Evolutionary conservation across 1,284 basidiomycete species (phyloP).

Genomic region (Malassezia brasiliensis): DNA sequence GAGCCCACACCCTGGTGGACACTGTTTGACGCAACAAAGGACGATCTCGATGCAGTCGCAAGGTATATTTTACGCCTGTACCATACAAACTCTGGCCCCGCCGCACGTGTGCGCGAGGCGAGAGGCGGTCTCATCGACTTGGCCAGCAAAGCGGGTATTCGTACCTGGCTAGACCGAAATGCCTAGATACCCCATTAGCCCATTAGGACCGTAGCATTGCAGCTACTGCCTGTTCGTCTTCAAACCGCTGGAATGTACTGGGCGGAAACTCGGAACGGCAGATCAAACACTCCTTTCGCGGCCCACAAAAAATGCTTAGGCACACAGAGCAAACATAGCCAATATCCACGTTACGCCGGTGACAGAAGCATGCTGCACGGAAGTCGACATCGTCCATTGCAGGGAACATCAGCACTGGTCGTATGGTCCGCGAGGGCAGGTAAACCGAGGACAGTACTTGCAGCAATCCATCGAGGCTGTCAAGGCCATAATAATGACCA

Average conservation of each 20-base stretch:
- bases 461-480: constrained; percentile 57
- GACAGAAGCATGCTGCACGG: constrained; percentile 95
- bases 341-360: constrained; percentile 88
- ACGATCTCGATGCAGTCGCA: constrained; percentile 29
- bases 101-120: neutral
- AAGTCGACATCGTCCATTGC: constrained; percentile 93
- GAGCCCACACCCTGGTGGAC: constrained; percentile 49
- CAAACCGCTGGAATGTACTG: constrained; percentile 13
- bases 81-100: neutral
- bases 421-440: constrained; percentile 53
- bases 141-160: constrained; percentile 3
- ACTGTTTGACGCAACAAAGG: constrained; percentile 46
- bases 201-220: neutral
- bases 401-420: constrained; percentile 69
- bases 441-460: constrained; percentile 33
- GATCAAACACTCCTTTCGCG: constrained; percentile 19
- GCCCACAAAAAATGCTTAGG: constrained; percentile 34
- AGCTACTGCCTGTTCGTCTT: constrained; percentile 11
- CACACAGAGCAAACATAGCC: constrained; percentile 73
- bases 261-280: constrained; percentile 18
- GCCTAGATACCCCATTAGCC: neutral
- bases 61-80: constrained; percentile 34
- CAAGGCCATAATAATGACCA: constrained; percentile 79
- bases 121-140: constrained; percentile 4
- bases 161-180: constrained; percentile 8